Evolutionary conservation across 2,329 filamentous ascomycete genomes (phyloP), one percentile per base, ranked within the genome.

Genomic region (Aspergillus eucalypticola): DNA sequence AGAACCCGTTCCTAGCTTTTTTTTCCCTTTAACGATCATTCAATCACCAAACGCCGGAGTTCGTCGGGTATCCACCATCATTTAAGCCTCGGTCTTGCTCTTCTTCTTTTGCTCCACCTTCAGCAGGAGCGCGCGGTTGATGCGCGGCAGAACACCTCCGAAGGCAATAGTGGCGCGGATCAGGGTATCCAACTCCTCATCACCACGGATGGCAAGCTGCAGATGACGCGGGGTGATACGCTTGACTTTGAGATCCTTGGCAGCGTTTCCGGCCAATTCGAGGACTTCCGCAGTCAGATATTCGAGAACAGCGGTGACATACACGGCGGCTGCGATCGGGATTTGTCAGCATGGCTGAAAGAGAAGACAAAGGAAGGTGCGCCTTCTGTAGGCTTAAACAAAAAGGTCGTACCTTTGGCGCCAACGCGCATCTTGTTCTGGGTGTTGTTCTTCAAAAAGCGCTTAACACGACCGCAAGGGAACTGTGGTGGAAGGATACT

Each of bases 351-450:
- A 46, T 57, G 48, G 49, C 4, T 32, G 48, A 27, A 19, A 48
- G 17, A 19, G 39, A 44, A 19, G 21, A 5, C 17, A 23, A 15
- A 21, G 39, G 17, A 15, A 25, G 39, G 11, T 44, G 53, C 53
- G 44, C 15, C 39, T 29, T 27, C 17, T 39, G 17, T 19, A n/a
- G 32, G 15, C 29, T 15, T 15, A 11, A 7, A 27, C 5, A 15
- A n/a, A n/a, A 21, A 38, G 17, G 39, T 44, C 72, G 54, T 77
- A 83, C 81, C 81, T 85, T 98, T 98, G 75, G 94, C 95, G 72
- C 95, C 95, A 69, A 99, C 96, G 81, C 95, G 94, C 91, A 97
- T 98, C 85, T 98, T 98, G 83, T 97, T 96, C 78, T 98, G 95
- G 53, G 95, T 98, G 83, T 97, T 97, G 80, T 92, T 92, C 87